Percentiles rank a stretch among this genome's conserved stretches.
These are phyloP conservation scores for Suhomyces vadensis DNA, from an alignment of 805 yeast genomes.

Conservation along the genomic window DNA sequence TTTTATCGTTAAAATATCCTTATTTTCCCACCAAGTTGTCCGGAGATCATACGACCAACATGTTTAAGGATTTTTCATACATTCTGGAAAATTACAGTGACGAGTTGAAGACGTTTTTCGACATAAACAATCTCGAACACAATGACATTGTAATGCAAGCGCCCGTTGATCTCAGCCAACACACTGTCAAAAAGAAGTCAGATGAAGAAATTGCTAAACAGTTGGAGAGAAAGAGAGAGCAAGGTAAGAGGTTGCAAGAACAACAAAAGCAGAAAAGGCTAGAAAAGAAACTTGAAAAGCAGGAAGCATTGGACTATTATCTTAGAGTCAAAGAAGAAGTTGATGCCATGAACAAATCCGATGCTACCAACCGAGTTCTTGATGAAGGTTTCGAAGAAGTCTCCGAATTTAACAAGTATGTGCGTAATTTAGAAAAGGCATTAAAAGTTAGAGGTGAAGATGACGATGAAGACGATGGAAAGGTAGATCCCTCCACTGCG, in stretches of 20 bases:
- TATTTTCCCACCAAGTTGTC: slow-evolving; percentile 79
- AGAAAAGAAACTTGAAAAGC: slow-evolving; percentile 78
- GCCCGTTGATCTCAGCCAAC: slow-evolving; percentile 63
- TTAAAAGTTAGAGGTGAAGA: slow-evolving; percentile 68
- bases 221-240: slow-evolving; percentile 78
- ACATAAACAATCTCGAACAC: slow-evolving; percentile 60
- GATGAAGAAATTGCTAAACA: slow-evolving; percentile 80
- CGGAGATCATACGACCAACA: slow-evolving; percentile 58
- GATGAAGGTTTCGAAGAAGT: slow-evolving; percentile 79
- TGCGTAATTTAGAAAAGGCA: slow-evolving; percentile 64
- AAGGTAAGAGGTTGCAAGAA: slow-evolving; percentile 86
- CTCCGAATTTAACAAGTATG: slow-evolving; percentile 66
- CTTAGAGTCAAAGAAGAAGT: slow-evolving; percentile 56
- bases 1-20: slow-evolving; percentile 82
- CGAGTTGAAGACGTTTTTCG: slow-evolving; percentile 60
- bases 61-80: slow-evolving; percentile 78
- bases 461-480: slow-evolving; percentile 42
- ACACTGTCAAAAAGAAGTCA: slow-evolving; percentile 67
- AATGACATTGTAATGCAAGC: slow-evolving; percentile 82
- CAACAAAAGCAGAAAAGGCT: slow-evolving; percentile 84
- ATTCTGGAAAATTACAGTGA: slow-evolving; percentile 65
- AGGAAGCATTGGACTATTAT: slow-evolving; percentile 76
- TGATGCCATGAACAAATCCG: slow-evolving; percentile 50
- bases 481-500: slow-evolving; percentile 52
- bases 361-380: slow-evolving; percentile 54